Conservation (phyloP, 1,284 basidiomycete species). For the Pseudozyma hubeiensis region DNA sequence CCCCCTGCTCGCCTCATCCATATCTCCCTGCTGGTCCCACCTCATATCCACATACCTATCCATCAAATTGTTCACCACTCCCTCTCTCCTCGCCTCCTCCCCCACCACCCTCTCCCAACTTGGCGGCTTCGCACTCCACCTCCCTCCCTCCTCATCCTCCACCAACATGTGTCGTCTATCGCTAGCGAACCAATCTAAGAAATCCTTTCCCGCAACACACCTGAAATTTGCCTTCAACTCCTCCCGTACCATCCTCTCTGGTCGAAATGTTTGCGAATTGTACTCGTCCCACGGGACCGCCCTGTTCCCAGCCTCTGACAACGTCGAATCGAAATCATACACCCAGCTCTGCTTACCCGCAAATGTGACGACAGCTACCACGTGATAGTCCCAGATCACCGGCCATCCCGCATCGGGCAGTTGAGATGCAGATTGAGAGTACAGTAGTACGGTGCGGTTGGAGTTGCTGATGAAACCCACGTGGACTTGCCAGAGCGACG, state of each 20-base stretch:
- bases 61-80: conserved; percentile 39
- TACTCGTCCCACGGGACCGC: conserved; percentile 19
- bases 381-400: conserved; percentile 63
- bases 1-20: not conserved
- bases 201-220: conserved; percentile 19
- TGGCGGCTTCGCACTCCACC: conserved; percentile 27
- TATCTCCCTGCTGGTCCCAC: not conserved
- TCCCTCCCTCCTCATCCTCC: not conserved
- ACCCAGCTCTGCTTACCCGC: conserved; percentile 37
- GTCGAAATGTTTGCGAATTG: conserved; percentile 17
- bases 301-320: not conserved
- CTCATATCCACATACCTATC: conserved; percentile 23
- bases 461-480: conserved; percentile 51
- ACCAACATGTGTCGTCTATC: conserved; percentile 54
- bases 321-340: conserved; percentile 49
- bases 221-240: conserved; percentile 32
- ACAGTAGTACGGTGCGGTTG: conserved; percentile 35
- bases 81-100: not conserved
- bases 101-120: conserved; percentile 28
- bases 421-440: conserved; percentile 41
- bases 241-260: not conserved
- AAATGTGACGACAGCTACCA: conserved; percentile 39
- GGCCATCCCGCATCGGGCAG: conserved; percentile 22
- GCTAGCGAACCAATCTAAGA: conserved; percentile 42
- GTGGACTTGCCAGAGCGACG: conserved; percentile 39